Percentiles rank a stretch among this genome's conserved stretches.
Conservation (phyloP, 192 early-diverging fungal species). For the Entomortierella chlamydospora region DNA sequence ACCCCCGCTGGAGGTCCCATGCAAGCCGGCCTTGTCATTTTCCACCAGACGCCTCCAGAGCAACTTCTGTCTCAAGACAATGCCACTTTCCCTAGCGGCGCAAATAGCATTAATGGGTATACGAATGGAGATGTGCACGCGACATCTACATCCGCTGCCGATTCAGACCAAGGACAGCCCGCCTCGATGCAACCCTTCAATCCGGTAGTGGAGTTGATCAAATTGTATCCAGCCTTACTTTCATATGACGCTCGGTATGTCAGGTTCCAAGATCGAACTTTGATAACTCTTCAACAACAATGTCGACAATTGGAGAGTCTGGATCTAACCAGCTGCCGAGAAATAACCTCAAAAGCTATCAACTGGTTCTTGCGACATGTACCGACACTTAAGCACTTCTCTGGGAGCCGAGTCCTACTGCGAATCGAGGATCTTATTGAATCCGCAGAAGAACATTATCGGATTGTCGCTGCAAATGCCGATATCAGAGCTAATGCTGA, state of each 20-base stretch:
- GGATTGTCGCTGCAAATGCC: neutral
- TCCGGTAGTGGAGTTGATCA: conserved; percentile 20
- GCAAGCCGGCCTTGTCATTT: conserved; percentile 5
- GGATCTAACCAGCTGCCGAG: conserved; percentile 20
- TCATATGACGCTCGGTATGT: conserved; percentile 32
- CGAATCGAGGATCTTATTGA: conserved; percentile 19
- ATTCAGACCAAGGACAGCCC: neutral
- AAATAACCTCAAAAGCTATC: conserved; percentile 13
- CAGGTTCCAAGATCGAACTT: conserved; percentile 20
- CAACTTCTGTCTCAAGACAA: neutral
- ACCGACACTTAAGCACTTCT: conserved; percentile 13
- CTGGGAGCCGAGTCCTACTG: neutral
- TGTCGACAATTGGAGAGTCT: conserved; percentile 15
- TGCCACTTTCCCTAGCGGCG: neutral
- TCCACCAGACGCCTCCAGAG: neutral
- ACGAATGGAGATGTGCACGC: neutral
- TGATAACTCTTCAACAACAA: conserved; percentile 8
- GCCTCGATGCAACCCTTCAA: conserved; percentile 8
- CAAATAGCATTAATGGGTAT: neutral
- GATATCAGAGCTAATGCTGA: neutral
- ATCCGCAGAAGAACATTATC: conserved; percentile 3
- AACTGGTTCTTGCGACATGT: conserved; percentile 1
- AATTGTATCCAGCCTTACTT: conserved; percentile 8
- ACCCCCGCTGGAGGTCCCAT: neutral
- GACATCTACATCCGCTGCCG: neutral